These are phyloP conservation scores for Penicillium sp. DNA, from an alignment of 2,329 filamentous ascomycete genomes.

Conservation along the genomic window DNA sequence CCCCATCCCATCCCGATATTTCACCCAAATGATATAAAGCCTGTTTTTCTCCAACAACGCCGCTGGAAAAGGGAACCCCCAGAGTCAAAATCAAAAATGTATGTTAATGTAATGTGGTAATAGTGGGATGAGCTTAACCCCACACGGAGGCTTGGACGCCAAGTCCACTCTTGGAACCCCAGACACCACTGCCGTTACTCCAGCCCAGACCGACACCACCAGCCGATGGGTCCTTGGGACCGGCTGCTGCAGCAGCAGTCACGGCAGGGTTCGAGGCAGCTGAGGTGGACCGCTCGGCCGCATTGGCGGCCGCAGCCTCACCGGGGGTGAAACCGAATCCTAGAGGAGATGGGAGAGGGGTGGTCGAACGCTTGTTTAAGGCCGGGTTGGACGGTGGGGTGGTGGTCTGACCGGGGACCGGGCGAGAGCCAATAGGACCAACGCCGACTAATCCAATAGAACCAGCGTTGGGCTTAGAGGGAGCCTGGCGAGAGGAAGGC, in stretches of 20 bases:
- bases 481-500: conserved; percentile 70
- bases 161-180: conserved; percentile 80
- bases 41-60: conserved; percentile 31
- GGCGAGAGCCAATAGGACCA: conserved; percentile 91
- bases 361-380: conserved; percentile 81
- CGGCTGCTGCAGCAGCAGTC: conserved; percentile 45
- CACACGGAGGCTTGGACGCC: conserved; percentile 92
- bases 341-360: conserved; percentile 87
- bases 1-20: no score
- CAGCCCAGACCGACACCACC: conserved; percentile 63
- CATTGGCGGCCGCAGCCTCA: conserved; percentile 41
- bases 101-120: conserved; percentile 13
- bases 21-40: conserved; percentile 3
- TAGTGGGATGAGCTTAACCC: conserved; percentile 62
- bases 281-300: conserved; percentile 60
- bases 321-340: conserved; percentile 70
- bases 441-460: conserved; percentile 75
- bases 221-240: conserved; percentile 48
- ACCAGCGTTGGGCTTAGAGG: conserved; percentile 56
- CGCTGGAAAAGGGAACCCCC: conserved; percentile 22
- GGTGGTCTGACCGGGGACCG: conserved; percentile 61
- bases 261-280: conserved; percentile 62
- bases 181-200: conserved; percentile 80
- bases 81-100: conserved; percentile 19
- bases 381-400: conserved; percentile 58